Evolutionary conservation across 441 rosid genomes (phyloP), one percentile per base, ranked within the genome.

Genomic region (Melastoma candidum): DNA sequence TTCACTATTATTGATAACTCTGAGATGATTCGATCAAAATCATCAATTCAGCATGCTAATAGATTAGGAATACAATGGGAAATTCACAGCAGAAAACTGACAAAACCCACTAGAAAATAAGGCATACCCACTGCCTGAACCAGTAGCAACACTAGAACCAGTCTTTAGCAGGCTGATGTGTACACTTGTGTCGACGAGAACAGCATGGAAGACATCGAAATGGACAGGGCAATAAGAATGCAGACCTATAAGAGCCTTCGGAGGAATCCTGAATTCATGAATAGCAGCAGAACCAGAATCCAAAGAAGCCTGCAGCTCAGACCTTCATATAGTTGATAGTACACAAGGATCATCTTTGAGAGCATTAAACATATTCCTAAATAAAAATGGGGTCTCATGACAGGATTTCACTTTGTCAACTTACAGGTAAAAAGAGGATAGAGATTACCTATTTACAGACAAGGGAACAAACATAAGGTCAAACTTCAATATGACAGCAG

Each of bases 171-270:
- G 75, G 70, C 76, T 70, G 58, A 79, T 73, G 68, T 93, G 98
- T 60, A 88, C 81, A 60, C 80, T 81, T 55, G 78, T 80, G 67
- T 93, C 97, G 22, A 93, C 77, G 52, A 88, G 83, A 67, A 82
- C 98, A 2, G 89, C 72, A 71, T 86, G 94, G 67, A 82, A 72
- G 36, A 77, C 69, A 72, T 88, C 97, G 67, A 93, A 88, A 71
- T 86, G 84, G 51, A 93, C 82, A 47, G 96, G 97, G 75, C 94
- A 93, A 62, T 88, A 93, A 14, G 96, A 89, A 75, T 88, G 97
- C 78, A 86, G 56, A 58, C 97, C 98, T 22, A 84, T 56, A 68
- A 93, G 95, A 63, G 98, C 97, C 73, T 82, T 88, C 12, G 92
- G 83, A 54, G 97, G 97, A 65, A 93, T 77, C 12, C 95, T 76